These are phyloP conservation scores for Globisporangium acanthophoron DNA, from an alignment of 352 stramenopile species.

Conservation along the genomic window DNA sequence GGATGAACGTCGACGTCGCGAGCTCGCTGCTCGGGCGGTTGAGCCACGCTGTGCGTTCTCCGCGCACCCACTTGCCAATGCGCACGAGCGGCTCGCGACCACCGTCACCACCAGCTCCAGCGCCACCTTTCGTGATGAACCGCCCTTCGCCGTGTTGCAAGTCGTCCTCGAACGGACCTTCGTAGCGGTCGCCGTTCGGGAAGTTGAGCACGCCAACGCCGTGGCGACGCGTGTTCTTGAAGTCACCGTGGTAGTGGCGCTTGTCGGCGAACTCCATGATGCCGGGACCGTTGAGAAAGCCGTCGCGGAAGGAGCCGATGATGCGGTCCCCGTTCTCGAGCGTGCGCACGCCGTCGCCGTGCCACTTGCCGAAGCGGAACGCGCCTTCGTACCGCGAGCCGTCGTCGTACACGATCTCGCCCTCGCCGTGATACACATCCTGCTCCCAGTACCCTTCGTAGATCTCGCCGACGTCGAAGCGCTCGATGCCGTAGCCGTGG, in stretches of 20 bases:
- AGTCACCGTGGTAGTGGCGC: slow-evolving; percentile 61
- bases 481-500: slow-evolving; percentile 77
- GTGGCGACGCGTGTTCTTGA: slow-evolving; percentile 53
- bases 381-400: slow-evolving; percentile 55
- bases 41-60: slow-evolving; percentile 60
- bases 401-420: slow-evolving; percentile 65
- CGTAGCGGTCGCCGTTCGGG: slow-evolving; percentile 86
- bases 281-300: slow-evolving; percentile 47
- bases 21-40: slow-evolving; percentile 65
- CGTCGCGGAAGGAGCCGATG: slow-evolving; percentile 45
- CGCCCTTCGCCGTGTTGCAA: slow-evolving; percentile 82
- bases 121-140: slow-evolving; percentile 30
- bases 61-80: slow-evolving; percentile 52
- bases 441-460: slow-evolving; percentile 77
- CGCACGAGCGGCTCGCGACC: slow-evolving; percentile 56
- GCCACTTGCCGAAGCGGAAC: slow-evolving; percentile 68
- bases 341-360: slow-evolving; percentile 59
- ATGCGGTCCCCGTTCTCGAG: slow-evolving; percentile 58
- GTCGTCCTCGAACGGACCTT: slow-evolving; percentile 85
- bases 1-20: slow-evolving; percentile 67
- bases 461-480: slow-evolving; percentile 63
- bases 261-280: slow-evolving; percentile 67
- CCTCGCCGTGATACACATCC: slow-evolving; percentile 62
- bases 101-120: slow-evolving; percentile 8
- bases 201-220: slow-evolving; percentile 81